Evolutionary conservation across 352 stramenopile genomes (phyloP), one percentile per base, ranked within the genome.

Genomic region (Phytophthora tubulina): DNA sequence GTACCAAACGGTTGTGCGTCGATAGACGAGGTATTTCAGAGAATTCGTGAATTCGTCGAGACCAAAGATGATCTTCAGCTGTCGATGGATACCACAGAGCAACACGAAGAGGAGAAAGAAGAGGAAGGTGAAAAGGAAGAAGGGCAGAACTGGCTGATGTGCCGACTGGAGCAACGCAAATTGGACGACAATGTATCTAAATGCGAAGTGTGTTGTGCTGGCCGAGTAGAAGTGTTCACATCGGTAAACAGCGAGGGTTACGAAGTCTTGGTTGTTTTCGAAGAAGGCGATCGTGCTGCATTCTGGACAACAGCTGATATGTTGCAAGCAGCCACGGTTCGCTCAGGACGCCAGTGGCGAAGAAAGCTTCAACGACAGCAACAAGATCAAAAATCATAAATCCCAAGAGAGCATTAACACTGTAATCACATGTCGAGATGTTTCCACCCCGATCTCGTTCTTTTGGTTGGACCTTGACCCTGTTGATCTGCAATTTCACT

Each of bases 291-390:
- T 10, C 82, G 89, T 14, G 77, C 80, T 15, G 69, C 70, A 13
- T 96, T 93, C 63, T 96, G 89, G 89, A 80, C 76, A 21, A 72
- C 76, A 15, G 75, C 64, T 6, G 84, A 95, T 32, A 56, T 77
- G 41, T 65, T 95, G 27, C 89, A 93, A 76, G 79, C 78, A 15
- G 82, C 76, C 0, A 92, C 80, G 2, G 31, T 95, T 36, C 84
- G 82, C 2, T 90, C 80, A 3, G 81, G 85, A 31, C 81, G 89
- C 3, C 76, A 84, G 33, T 96, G 88, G 88, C 72, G 89, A 68
- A 72, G 88, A 54, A 88, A 85, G 67, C 63, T 53, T 11, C 62
- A 79, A 42, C 66, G 54, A 61, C 59, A 60, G 30, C 9, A 72
- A 44, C 60, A 70, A 4, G 27, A 53, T n/a, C 31, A 58, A 10